phyloP scores from a whole-genome alignment of 176 grass and related monocot species.

The Zea luxurians region DNA sequence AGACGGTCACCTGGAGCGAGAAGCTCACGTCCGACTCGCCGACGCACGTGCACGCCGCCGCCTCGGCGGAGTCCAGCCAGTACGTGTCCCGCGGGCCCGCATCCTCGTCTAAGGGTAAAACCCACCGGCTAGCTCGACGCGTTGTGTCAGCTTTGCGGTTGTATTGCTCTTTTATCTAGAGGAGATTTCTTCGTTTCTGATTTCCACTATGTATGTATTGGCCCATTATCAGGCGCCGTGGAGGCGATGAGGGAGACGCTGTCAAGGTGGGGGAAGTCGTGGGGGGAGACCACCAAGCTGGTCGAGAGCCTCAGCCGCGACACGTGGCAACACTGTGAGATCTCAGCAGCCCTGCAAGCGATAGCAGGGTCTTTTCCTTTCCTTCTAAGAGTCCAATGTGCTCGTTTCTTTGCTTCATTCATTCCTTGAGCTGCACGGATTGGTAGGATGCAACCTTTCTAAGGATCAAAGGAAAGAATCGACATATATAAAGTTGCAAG shows the following conservation, averaged over 20 bases:
- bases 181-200: constrained; percentile 14
- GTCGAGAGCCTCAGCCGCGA: constrained; percentile 79
- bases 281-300: constrained; percentile 68
- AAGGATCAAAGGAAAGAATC: constrained; percentile 27
- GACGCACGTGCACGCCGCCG: constrained; percentile 39
- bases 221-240: constrained; percentile 50
- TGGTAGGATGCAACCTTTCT: constrained; percentile 10
- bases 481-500: constrained; percentile 15
- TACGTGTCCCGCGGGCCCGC: constrained; percentile 46
- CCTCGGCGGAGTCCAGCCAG: constrained; percentile 48
- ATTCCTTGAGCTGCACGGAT: constrained; percentile 33
- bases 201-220: background rate
- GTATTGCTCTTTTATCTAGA: background rate
- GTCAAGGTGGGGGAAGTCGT: constrained; percentile 72
- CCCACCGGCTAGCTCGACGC: constrained; percentile 3
- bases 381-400: background rate
- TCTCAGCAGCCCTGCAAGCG: constrained; percentile 21
- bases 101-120: constrained; percentile 60
- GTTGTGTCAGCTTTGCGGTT: background rate
- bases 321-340: constrained; percentile 94
- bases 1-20: constrained; percentile 58
- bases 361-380: background rate
- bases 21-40: constrained; percentile 52
- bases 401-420: constrained; percentile 29
- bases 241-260: constrained; percentile 74